A percentile compares a stretch with the other conserved stretches of the same genome.
phyloP scores from a whole-genome alignment of 2,329 filamentous ascomycete species.

The Microsporum ferrugineum region DNA sequence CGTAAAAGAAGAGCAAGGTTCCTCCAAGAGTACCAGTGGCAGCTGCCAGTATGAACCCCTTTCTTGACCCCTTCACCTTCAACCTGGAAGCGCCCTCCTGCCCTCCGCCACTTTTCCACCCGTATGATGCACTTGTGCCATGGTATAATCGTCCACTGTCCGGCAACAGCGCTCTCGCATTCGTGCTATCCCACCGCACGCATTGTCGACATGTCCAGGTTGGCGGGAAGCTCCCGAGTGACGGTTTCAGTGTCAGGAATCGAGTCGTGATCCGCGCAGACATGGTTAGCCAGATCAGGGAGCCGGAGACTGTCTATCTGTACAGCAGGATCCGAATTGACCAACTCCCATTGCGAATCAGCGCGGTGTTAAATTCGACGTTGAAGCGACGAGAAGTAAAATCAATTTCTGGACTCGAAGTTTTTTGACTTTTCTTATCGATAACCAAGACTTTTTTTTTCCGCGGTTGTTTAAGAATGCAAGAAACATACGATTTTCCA shows the following conservation, averaged over 20 bases:
- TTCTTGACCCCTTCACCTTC: conserved; percentile 15
- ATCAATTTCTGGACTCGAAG: not conserved
- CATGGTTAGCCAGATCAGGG: not conserved
- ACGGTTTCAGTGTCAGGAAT: not conserved
- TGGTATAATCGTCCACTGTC: not conserved
- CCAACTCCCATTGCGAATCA: conserved; percentile 1
- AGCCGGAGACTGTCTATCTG: not conserved
- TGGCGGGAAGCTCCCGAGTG: not conserved
- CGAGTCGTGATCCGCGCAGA: not conserved
- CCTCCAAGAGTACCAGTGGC: conserved; percentile 30
- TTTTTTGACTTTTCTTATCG: not conserved
- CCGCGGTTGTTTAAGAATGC: not conserved
- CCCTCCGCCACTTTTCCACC: not conserved
- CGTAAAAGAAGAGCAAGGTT: conserved; percentile 41
- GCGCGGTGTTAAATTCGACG: not conserved
- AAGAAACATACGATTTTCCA: not conserved
- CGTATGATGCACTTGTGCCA: not conserved
- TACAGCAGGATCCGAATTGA: not conserved
- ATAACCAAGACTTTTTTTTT: too few species aligned
- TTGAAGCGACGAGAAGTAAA: not conserved
- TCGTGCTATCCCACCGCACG: not conserved
- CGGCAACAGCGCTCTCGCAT: not conserved
- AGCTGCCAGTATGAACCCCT: conserved; percentile 24
- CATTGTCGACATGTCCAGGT: not conserved
- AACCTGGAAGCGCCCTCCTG: not conserved